Percentiles rank a stretch among this genome's conserved stretches.
These are phyloP conservation scores for Colletotrichum lini DNA, from an alignment of 2,329 filamentous ascomycete species.

Conservation along the genomic window DNA sequence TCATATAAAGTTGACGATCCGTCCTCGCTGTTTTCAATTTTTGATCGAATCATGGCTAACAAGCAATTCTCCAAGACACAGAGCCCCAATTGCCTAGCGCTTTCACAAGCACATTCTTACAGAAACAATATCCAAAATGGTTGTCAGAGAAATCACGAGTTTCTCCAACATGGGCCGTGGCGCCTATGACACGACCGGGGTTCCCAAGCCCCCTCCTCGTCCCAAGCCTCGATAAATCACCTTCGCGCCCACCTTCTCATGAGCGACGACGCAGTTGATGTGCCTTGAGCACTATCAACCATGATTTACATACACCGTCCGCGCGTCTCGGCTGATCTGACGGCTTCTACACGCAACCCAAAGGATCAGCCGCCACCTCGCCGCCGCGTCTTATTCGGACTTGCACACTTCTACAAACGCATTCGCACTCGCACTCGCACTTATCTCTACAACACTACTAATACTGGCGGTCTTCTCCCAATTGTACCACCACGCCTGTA, in stretches of 20 bases:
- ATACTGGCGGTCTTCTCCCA: slow-evolving; percentile 37
- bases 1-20: slow-evolving; percentile 42
- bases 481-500: slow-evolving; percentile 39
- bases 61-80: slow-evolving; percentile 22
- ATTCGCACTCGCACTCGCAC: not conserved
- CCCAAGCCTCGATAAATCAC: slow-evolving; percentile 56
- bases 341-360: slow-evolving; percentile 41
- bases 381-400: slow-evolving; percentile 35
- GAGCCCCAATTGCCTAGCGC: slow-evolving; percentile 7
- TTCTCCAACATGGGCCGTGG: slow-evolving; percentile 65
- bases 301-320: slow-evolving; percentile 16
- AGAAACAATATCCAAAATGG: slow-evolving; percentile 50
- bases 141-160: slow-evolving; percentile 50
- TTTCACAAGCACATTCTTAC: slow-evolving; percentile 7
- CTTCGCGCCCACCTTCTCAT: not conserved
- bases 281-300: slow-evolving; percentile 27
- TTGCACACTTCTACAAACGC: slow-evolving; percentile 18
- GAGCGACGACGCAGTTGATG: slow-evolving; percentile 13
- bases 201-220: slow-evolving; percentile 62
- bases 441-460: slow-evolving; percentile 35
- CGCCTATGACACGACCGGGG: slow-evolving; percentile 66
- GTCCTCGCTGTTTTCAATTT: slow-evolving; percentile 43
- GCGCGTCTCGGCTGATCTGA: slow-evolving; percentile 41
- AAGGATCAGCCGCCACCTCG: slow-evolving; percentile 34
- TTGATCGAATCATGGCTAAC: slow-evolving; percentile 39